Conservation (phyloP, 1,139 yeast genomes). For the Magnusiomyces fungicola region DNA sequence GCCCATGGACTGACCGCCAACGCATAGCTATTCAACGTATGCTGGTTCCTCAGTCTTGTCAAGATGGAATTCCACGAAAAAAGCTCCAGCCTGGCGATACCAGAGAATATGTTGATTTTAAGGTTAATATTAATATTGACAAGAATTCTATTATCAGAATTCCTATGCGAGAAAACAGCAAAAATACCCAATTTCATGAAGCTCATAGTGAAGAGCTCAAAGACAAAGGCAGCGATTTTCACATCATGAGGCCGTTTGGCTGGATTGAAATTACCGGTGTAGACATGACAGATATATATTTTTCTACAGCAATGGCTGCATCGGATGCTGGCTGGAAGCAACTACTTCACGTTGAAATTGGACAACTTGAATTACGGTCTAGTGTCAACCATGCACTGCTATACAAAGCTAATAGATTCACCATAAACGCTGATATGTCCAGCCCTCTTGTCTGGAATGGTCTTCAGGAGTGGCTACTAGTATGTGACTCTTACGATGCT, state of each 20-base stretch:
- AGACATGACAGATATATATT: constrained; percentile 44
- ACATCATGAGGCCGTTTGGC: constrained; percentile 60
- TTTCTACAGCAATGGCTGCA: constrained; percentile 48
- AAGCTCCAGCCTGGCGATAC: constrained; percentile 41
- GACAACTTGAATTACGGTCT: constrained; percentile 59
- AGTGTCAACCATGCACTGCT: constrained; percentile 85
- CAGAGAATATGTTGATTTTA: constrained; percentile 53
- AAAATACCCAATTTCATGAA: constrained; percentile 43
- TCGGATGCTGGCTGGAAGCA: constrained; percentile 55
- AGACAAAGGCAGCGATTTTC: neutral
- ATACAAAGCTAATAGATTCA: constrained; percentile 55
- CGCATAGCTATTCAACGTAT: constrained; percentile 55
- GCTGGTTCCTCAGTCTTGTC: constrained; percentile 60
- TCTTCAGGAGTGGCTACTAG: constrained; percentile 57
- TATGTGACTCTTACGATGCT: constrained; percentile 45
- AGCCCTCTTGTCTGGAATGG: constrained; percentile 83
- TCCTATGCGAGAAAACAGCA: constrained; percentile 80
- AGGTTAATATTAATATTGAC: constrained; percentile 43
- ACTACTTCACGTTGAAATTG: constrained; percentile 42
- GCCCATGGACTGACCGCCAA: constrained; percentile 95
- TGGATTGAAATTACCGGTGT: constrained; percentile 76
- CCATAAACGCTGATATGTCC: constrained; percentile 49
- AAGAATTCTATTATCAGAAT: constrained; percentile 66
- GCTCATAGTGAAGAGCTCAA: constrained; percentile 8
- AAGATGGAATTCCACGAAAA: constrained; percentile 47